These are phyloP conservation scores for Populus deltoides DNA, from an alignment of 345 rosid species.

Conservation along the genomic window DNA sequence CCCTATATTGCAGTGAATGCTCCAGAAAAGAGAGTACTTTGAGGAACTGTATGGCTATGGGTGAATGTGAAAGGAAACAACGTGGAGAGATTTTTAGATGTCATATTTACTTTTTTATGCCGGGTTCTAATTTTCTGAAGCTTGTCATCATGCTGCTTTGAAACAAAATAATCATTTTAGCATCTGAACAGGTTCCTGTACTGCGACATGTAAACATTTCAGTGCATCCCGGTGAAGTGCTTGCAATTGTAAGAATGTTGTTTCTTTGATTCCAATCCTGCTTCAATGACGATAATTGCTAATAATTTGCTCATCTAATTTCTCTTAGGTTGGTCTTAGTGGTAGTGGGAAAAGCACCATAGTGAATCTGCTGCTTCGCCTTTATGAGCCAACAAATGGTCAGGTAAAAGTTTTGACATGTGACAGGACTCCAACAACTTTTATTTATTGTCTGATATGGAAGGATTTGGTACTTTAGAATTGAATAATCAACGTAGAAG, in stretches of 20 bases:
- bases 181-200: conserved; percentile 58
- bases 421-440: background rate
- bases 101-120: background rate
- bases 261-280: conserved; percentile 2
- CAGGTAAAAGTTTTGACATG: conserved; percentile 47
- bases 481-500: background rate
- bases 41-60: background rate
- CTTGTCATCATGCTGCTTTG: background rate
- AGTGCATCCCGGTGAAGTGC: conserved; percentile 75
- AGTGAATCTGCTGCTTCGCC: conserved; percentile 81
- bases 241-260: conserved; percentile 65
- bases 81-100: background rate
- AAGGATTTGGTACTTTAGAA: background rate
- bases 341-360: conserved; percentile 98
- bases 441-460: background rate
- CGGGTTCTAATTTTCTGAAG: background rate
- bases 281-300: conserved; percentile 3
- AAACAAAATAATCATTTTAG: background rate
- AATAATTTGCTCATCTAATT: conserved; percentile 19
- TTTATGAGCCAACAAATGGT: conserved; percentile 82
- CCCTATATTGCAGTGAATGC: background rate
- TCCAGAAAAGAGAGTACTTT: background rate
- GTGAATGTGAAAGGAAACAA: background rate
- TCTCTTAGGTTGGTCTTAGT: conserved; percentile 86
- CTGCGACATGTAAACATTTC: conserved; percentile 59